Evolutionary conservation across 768 basidiomycete species (phyloP), one percentile per base, ranked within the genome.

Genomic region (Astraeus odoratus): DNA sequence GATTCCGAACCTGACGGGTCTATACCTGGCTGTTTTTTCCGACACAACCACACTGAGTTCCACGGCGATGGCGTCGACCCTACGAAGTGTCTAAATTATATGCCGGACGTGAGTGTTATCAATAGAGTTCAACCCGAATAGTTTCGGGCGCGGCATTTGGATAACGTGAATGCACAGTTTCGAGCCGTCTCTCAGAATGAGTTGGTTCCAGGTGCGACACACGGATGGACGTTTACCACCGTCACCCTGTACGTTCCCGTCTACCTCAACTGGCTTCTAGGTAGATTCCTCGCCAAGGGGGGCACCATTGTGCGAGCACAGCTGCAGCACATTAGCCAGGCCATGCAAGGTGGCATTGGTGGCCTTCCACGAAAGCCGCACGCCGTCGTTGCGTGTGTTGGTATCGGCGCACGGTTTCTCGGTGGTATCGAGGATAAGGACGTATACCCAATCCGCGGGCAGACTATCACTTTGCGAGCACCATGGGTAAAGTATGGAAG

Each of bases 331-430:
- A 74, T 91, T 48, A 65, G 71, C 25, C 81, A 88, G 56, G 68
- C 88, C 16, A 58, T 83, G n/a, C 77, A 82, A 52, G 81, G 81
- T 16, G 80, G 79, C 44, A 46, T 52, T 7, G 48, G 43, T 8
- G 37, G 24, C 13, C 26, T 39, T 20, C 48, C 37, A 1, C 46
- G 16, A 4, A 45, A 49, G 16, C 57, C 55, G 8, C 49, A 22
- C 1, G 86, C 80, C 0, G 57, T 91, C 1, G 59, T 92, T 5
- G 76, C 83, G 8, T 90, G 86, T 52, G 72, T 77, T 0, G 89
- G 89, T 0, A 61, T 93, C 18, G 77, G 77, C 3, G 74, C 77
- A 13, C 65, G 73, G 1, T 61, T 64, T 7, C 65, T 79, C 1
- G 76, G 77, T 8, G 74, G 75, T 5, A 69, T 79, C 18, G 73